Evolutionary conservation across 2,329 filamentous ascomycete species (phyloP).

Genomic region (Capronia americana): DNA sequence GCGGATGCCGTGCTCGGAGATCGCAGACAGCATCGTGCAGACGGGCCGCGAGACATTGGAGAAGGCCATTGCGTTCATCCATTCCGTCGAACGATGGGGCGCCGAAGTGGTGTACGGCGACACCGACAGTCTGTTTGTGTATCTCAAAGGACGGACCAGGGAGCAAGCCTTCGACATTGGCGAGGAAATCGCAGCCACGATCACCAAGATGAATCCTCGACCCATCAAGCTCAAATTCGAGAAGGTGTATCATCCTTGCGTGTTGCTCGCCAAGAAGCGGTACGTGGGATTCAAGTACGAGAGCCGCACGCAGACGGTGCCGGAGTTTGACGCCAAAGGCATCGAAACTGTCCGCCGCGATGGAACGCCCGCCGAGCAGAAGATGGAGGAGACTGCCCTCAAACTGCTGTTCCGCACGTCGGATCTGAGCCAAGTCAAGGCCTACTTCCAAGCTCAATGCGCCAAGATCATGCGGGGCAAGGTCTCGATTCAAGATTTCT

Average conservation of each 20-base stretch:
- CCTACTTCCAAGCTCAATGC: constrained; percentile 89
- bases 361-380: constrained; percentile 93
- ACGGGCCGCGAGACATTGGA: constrained; percentile 94
- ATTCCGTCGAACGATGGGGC: constrained; percentile 83
- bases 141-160: constrained; percentile 83
- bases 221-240: constrained; percentile 98
- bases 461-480: constrained; percentile 88
- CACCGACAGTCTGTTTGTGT: constrained; percentile 92
- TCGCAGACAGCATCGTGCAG: constrained; percentile 97
- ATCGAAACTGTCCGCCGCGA: constrained; percentile 97
- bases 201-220: constrained; percentile 87
- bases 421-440: constrained; percentile 86
- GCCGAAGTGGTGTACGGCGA: constrained; percentile 98
- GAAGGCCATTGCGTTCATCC: constrained; percentile 89
- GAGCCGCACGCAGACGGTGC: constrained; percentile 71
- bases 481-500: constrained; percentile 93
- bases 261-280: constrained; percentile 93
- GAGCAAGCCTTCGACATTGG: constrained; percentile 92
- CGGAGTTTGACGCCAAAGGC: constrained; percentile 96
- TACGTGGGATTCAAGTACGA: constrained; percentile 99
- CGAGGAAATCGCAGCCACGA: constrained; percentile 83
- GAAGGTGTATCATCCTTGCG: constrained; percentile 95
- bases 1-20: constrained; percentile 96
- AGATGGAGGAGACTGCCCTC: constrained; percentile 91
- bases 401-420: constrained; percentile 88